These are phyloP conservation scores for Sporobolomyces phaffii DNA, from an alignment of 768 basidiomycete genomes.

Conservation along the genomic window DNA sequence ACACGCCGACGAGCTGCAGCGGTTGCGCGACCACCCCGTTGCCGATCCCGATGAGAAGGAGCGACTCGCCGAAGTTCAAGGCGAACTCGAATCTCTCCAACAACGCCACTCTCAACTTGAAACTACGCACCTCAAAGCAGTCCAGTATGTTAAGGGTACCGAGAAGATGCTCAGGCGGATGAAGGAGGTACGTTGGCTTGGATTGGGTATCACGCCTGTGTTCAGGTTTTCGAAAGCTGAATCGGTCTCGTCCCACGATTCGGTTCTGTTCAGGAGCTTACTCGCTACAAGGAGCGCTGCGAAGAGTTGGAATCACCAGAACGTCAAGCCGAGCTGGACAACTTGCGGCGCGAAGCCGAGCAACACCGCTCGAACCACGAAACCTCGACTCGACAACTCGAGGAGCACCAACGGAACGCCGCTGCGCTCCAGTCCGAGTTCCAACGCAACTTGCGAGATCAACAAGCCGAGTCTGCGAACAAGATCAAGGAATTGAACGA, in stretches of 20 bases:
- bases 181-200: constrained; percentile 57
- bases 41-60: constrained; percentile 13
- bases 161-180: constrained; percentile 96
- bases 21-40: background rate
- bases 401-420: constrained; percentile 60
- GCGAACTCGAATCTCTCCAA: constrained; percentile 52
- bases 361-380: constrained; percentile 25
- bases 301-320: constrained; percentile 61
- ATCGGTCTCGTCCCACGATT: too few relatives aligned
- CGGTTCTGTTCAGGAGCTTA: too few relatives aligned
- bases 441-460: constrained; percentile 61
- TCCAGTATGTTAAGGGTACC: constrained; percentile 95
- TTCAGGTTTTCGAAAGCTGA: too few relatives aligned
- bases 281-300: constrained; percentile 79
- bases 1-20: constrained; percentile 21
- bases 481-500: constrained; percentile 74
- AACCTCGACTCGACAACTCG: constrained; percentile 16
- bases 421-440: constrained; percentile 70
- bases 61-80: constrained; percentile 49
- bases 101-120: constrained; percentile 63
- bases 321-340: constrained; percentile 36
- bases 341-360: constrained; percentile 30
- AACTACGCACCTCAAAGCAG: constrained; percentile 90
- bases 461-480: constrained; percentile 68
- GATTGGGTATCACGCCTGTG: too few relatives aligned